phyloP scores from a whole-genome alignment of 257 asterid genomes.

The Galeopsis tetrahit region DNA sequence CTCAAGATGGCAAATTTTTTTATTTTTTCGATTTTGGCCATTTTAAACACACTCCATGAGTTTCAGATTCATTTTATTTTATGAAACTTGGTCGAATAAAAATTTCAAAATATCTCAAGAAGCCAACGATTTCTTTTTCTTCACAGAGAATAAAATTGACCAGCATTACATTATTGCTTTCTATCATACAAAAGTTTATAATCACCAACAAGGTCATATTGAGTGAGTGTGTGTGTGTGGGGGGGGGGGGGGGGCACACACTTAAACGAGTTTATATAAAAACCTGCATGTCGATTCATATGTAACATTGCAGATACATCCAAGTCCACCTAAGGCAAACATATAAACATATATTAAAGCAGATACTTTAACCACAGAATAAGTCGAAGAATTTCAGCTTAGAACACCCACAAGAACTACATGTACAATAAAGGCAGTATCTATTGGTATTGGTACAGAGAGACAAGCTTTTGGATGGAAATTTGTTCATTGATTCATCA shows the following conservation, averaged over 20 bases:
- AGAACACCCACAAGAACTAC: constrained; percentile 18
- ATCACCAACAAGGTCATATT: constrained; percentile 17
- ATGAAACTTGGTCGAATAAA: constrained; percentile 18
- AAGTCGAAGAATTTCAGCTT: constrained; percentile 10
- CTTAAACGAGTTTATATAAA: constrained; percentile 22
- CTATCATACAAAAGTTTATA: constrained; percentile 1
- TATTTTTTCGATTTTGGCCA: constrained; percentile 23
- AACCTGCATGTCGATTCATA: constrained; percentile 92
- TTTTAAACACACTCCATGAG: constrained; percentile 8
- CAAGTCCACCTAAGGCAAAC: constrained; percentile 73
- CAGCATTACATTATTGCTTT: constrained; percentile 13
- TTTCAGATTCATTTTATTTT: constrained; percentile 4
- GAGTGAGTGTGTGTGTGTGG: background rate
- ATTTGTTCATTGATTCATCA: constrained; percentile 20
- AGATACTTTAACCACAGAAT: constrained; percentile 17
- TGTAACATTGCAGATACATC: constrained; percentile 86
- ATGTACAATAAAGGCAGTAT: constrained; percentile 3
- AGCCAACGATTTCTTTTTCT: background rate
- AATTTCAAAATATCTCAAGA: constrained; percentile 14
- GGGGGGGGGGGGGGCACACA: background rate
- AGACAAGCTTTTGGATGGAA: constrained; percentile 17
- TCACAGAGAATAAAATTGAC: background rate
- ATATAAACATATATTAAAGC: constrained; percentile 22
- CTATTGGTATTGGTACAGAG: background rate
- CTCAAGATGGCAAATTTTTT: background rate